Evolutionary conservation across 176 grass and related monocot species (phyloP).

Genomic region (Tillandsia leiboldiana): DNA sequence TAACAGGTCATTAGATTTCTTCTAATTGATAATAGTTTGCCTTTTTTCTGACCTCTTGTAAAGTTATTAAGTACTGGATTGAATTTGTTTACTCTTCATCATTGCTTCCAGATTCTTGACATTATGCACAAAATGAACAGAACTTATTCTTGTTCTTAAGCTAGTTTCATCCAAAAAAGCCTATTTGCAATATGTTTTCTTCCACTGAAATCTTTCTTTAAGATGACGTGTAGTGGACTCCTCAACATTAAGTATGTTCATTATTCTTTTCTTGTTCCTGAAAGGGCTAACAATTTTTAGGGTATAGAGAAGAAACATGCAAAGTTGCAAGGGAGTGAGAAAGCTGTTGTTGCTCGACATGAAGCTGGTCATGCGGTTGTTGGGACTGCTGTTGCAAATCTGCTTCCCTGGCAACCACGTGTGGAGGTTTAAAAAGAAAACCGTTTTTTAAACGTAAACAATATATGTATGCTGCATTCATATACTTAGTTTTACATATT

Average conservation of each 20-base stretch:
- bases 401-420: slow-evolving; percentile 78
- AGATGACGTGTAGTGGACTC: no score
- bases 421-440: slow-evolving; percentile 63
- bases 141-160: no score
- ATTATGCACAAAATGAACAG: no score
- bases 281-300: slow-evolving; percentile 26
- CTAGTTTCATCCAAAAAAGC: no score
- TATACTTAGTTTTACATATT: background rate
- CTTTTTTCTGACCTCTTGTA: no score
- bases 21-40: no score
- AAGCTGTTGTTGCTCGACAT: slow-evolving; percentile 92
- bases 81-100: no score
- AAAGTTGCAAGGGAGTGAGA: slow-evolving; percentile 85
- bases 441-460: slow-evolving; percentile 18
- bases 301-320: slow-evolving; percentile 99
- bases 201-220: no score
- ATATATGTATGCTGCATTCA: slow-evolving; percentile 9
- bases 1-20: no score
- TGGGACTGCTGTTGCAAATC: slow-evolving; percentile 80
- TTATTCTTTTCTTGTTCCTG: slow-evolving; percentile 2
- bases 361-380: slow-evolving; percentile 98
- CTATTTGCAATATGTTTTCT: no score
- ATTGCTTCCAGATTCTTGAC: no score
- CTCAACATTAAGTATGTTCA: background rate
- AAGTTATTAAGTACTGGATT: no score